Evolutionary conservation across 1,139 yeast genomes (phyloP).

Genomic region (Taiozyma sp.): DNA sequence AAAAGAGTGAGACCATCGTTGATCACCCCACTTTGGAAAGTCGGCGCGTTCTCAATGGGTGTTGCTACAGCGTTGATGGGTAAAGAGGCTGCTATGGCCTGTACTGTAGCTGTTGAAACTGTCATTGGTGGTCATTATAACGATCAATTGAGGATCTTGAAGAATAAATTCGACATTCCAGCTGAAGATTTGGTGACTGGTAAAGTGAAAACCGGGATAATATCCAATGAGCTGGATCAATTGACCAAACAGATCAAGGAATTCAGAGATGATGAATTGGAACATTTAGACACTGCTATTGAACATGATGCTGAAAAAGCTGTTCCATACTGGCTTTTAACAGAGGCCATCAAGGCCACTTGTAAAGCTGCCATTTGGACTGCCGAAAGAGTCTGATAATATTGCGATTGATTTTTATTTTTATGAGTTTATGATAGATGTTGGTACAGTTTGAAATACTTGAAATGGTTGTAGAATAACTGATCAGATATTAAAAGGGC

Average conservation of each 20-base stretch:
- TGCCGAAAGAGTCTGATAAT: conserved; percentile 61
- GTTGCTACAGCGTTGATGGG: conserved; percentile 81
- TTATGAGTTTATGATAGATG: neutral
- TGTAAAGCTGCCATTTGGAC: conserved; percentile 89
- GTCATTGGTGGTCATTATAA: conserved; percentile 97
- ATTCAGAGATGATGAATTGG: conserved; percentile 93
- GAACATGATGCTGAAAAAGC: conserved; percentile 91
- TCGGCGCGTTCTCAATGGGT: conserved; percentile 87
- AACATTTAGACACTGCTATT: conserved; percentile 91
- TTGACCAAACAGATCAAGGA: conserved; percentile 62
- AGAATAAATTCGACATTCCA: conserved; percentile 51
- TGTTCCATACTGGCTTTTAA: conserved; percentile 81
- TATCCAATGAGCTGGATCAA: conserved; percentile 49
- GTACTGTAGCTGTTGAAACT: conserved; percentile 98
- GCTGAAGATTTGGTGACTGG: conserved; percentile 40
- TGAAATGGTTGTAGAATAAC: neutral
- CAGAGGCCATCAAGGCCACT: conserved; percentile 80
- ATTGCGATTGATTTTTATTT: conserved; percentile 23
- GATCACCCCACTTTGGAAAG: conserved; percentile 89
- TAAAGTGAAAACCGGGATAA: conserved; percentile 26
- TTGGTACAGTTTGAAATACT: neutral
- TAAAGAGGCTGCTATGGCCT: conserved; percentile 98
- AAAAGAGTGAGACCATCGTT: conserved; percentile 88
- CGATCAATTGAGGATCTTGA: conserved; percentile 74
- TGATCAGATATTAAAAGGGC: neutral